Evolutionary conservation across 2,329 filamentous ascomycete species (phyloP), one percentile per base, ranked within the genome.

Genomic region (Aspergillus tubingensis): DNA sequence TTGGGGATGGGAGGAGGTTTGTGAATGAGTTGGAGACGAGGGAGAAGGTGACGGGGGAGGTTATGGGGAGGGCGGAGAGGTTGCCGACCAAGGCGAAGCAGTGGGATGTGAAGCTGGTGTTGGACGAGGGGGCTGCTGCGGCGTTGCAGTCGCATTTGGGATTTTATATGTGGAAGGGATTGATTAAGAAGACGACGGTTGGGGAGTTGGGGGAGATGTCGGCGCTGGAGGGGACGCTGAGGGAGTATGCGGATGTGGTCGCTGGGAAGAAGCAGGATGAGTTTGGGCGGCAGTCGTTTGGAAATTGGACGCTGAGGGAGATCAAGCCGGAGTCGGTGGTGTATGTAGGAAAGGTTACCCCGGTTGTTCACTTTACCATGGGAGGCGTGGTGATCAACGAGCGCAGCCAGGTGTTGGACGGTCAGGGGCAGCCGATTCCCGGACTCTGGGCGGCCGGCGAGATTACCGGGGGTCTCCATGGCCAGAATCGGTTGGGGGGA

Each of bases 351-450:
- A 79, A 72, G 1, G 84, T 89, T 1, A 89, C 87, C 4, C 86
- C 86, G 0, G 84, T 88, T 0, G 80, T 85, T 2, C 86, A 89
- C 67, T 89, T 88, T 66, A 88, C 86, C 1, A 89, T 89, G 86
- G 86, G 86, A 4, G 86, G 86, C 0, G 86, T 83, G 0, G 76
- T 82, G 2, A 85, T 88, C 64, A 83, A 86, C 65, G 75, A 82
- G 6, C 75, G 80, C 48, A 79, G 81, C 1, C 80, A 83, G 62
- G 81, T 88, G 0, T 67, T 89, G 11, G 72, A 76, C 5, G 68
- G 69, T 7, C 68, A 74, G 2, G 70, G 78, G 11, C 70, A 70
- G 32, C 79, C 80, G 0, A 83, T 89, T 36, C 68, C 77, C 3
- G 86, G 86, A 0, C 65, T 89, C 0, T 88, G 85, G 82, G 86